Conservation (phyloP, 306 rosid species). For the Abrus precatorius region DNA sequence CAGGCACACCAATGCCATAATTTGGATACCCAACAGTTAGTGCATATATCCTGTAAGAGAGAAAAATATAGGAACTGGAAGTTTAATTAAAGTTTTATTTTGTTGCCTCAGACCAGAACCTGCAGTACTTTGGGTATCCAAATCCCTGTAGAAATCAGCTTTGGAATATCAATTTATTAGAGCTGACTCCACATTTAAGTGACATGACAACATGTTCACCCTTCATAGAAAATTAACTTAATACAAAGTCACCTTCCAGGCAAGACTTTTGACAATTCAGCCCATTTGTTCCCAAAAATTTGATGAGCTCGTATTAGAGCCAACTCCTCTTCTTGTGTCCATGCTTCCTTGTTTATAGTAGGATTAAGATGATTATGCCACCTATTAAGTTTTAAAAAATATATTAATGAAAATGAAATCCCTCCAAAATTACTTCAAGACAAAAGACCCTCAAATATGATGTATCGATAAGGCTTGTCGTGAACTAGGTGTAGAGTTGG, state of each 20-base stretch:
- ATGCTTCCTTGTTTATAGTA: slow-evolving; percentile 92
- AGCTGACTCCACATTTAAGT: neutral
- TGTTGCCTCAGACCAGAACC: slow-evolving; percentile 27
- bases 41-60: slow-evolving; percentile 18
- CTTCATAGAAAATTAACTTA: neutral
- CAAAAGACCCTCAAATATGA: slow-evolving; percentile 30
- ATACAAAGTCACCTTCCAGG: slow-evolving; percentile 84
- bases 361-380: slow-evolving; percentile 99
- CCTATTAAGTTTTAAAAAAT: slow-evolving; percentile 57
- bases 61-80: neutral
- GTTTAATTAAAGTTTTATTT: slow-evolving; percentile 21
- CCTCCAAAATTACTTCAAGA: slow-evolving; percentile 31
- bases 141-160: slow-evolving; percentile 22
- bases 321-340: slow-evolving; percentile 97
- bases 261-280: slow-evolving; percentile 87
- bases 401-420: slow-evolving; percentile 29
- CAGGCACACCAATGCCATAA: slow-evolving; percentile 28
- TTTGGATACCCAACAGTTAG: slow-evolving; percentile 26
- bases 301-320: slow-evolving; percentile 93
- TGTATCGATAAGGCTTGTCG: neutral
- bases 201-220: slow-evolving; percentile 27
- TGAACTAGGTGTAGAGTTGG: neutral
- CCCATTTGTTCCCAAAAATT: slow-evolving; percentile 94
- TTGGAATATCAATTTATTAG: neutral
- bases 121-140: slow-evolving; percentile 14